Percentiles rank a stretch among this genome's conserved stretches.
Conservation (phyloP, 2,329 filamentous ascomycete species). For the Aspergillus sp. region DNA sequence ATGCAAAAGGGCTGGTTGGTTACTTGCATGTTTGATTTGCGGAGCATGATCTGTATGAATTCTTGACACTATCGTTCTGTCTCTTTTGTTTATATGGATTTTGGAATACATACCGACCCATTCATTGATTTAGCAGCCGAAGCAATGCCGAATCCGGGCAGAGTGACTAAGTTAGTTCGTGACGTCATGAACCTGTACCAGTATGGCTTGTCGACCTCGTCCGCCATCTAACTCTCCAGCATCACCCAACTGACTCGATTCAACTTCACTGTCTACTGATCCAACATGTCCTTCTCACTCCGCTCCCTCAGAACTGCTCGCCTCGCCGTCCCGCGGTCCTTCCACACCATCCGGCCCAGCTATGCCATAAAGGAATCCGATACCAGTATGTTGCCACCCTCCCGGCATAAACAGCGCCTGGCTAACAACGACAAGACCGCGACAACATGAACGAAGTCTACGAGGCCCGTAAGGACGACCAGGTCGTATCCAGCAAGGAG, state of each 20-base stretch:
- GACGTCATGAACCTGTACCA: no score
- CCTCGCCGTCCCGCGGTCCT: conserved; percentile 10
- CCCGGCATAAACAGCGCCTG: not conserved
- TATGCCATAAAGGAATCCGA: conserved; percentile 27
- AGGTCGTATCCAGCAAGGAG: conserved; percentile 39
- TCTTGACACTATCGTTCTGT: conserved; percentile 7
- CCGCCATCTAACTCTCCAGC: not conserved
- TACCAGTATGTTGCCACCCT: conserved; percentile 16
- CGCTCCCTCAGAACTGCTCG: conserved; percentile 14
- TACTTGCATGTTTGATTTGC: conserved; percentile 1
- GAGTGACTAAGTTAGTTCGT: no score
- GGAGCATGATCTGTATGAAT: conserved; percentile 16
- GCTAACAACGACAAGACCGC: conserved; percentile 19
- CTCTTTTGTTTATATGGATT: conserved; percentile 11
- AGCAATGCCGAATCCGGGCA: no score
- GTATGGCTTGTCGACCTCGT: no score
- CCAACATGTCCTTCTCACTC: conserved; percentile 28
- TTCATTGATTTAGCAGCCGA: no score
- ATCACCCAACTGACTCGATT: no score
- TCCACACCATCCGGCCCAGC: conserved; percentile 21
- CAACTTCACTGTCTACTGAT: not conserved
- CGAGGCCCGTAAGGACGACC: conserved; percentile 54
- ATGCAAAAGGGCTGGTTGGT: not conserved
- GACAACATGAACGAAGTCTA: conserved; percentile 37
- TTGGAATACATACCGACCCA: not conserved